A percentile compares a stretch with the other conserved stretches of the same genome.
Evolutionary conservation across 768 basidiomycete species (phyloP).

Genomic region (Termitomyces sp.): DNA sequence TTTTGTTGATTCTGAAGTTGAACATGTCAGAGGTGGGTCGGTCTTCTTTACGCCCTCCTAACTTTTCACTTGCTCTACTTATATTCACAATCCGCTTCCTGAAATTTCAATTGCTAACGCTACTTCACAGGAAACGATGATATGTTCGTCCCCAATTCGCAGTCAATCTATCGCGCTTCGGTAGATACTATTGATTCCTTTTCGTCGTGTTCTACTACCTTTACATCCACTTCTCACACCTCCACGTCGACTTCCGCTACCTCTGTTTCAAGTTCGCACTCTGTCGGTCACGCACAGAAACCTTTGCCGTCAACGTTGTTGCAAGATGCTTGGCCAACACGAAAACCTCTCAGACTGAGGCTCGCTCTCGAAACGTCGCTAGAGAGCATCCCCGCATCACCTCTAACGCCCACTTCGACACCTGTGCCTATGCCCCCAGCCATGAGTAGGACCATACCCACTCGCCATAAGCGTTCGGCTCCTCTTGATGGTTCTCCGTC

Average conservation of each 20-base stretch:
- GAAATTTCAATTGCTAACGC: not conserved
- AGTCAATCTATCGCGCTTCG: conserved; percentile 6
- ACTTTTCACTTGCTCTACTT: not conserved
- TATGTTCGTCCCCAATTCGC: conserved; percentile 13
- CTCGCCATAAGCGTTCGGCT: conserved; percentile 20
- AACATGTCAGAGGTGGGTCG: conserved; percentile 17
- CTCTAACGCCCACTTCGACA: conserved; percentile 14
- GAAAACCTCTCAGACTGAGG: conserved; percentile 16
- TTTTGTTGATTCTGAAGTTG: conserved; percentile 35
- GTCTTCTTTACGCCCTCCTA: not conserved
- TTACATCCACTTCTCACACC: not conserved
- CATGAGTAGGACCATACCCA: conserved; percentile 5
- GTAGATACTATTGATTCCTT: conserved; percentile 16
- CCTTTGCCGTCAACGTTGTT: conserved; percentile 16
- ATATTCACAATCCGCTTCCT: not conserved
- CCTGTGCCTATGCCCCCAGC: not conserved
- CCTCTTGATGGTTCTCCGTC: conserved; percentile 1
- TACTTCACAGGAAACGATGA: conserved; percentile 5
- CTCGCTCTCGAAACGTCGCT: conserved; percentile 20
- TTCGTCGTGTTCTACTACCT: conserved; percentile 18
- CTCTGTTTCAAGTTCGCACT: conserved; percentile 13
- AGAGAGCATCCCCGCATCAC: conserved; percentile 28
- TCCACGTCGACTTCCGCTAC: not conserved
- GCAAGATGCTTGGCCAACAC: conserved; percentile 4
- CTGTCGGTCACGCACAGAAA: conserved; percentile 10